Base-by-base conservation (phyloP, 768 basidiomycete genomes). In the Xanthoconium stramineum region DNA sequence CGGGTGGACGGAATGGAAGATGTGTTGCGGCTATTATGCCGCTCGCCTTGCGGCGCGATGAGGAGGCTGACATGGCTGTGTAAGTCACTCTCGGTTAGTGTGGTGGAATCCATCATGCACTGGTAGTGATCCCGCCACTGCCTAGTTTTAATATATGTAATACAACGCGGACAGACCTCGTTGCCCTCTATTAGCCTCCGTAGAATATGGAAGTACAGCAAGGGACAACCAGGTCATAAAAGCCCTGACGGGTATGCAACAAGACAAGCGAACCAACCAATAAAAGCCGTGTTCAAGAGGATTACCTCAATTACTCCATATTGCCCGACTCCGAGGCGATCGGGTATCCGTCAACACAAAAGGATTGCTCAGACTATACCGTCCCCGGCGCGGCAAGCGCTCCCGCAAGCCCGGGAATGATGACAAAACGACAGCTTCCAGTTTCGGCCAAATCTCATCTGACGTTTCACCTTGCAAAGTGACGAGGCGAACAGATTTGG, bases 401-500 rank as follows among this genome's bases (percentile, higher is more conserved):
- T 84, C 82, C 55, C 76, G 79, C 56, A 91, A 66, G 5, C 68
- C 64, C 3, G 90, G 87, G 66, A 89, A 89, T 3, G 78, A 69
- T 28, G 75, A 72, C 49, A 76, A 74, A 24, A 94, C 75, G 20
- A 82, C 74, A 43, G 72, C 72, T 58, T 93, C 91, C 12, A 96
- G 78, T 60, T 85, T 75, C 3, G 90, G 91, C 92, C 92, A 95
- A 59, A 95, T 94, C 70, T 94, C 90, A 65, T 94, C 89, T 3
- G 89, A 91, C 9, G 91, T 90, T 53, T 78, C 73, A 4, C 93
- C 92, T 19, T 79, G 76, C 32, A 96, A 69, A 3, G 84, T 84
- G 50, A 79, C 78, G 17, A 85, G 69, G 48, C 73, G 75, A 29
- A 78, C 72, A 15, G 80, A 75, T 9, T 74, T 65, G 37, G 75